Evolutionary conservation across 2,329 filamentous ascomycete species (phyloP).

Genomic region (Fusarium euwallaceae): DNA sequence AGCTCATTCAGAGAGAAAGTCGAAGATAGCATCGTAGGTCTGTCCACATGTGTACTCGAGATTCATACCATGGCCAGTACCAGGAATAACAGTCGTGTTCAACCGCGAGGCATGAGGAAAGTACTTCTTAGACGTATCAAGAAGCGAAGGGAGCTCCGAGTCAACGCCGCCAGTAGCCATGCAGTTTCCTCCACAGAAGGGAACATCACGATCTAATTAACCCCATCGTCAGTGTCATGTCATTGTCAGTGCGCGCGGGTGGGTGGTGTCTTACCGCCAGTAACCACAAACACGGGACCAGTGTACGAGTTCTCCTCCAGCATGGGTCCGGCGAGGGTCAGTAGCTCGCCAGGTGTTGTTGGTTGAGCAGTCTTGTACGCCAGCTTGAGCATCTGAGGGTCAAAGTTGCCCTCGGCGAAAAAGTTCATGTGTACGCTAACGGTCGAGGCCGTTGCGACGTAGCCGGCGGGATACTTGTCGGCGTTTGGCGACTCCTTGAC

Average conservation of each 20-base stretch:
- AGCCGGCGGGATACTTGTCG: conserved; percentile 60
- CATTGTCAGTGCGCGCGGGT: background rate
- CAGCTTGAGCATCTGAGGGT: conserved; percentile 63
- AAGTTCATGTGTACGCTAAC: conserved; percentile 66
- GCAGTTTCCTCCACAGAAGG: conserved; percentile 75
- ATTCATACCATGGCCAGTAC: conserved; percentile 66
- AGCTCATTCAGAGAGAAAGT: conserved; percentile 50
- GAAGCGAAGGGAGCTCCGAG: conserved; percentile 55
- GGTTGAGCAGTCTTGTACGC: conserved; percentile 66
- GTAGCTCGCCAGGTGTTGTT: conserved; percentile 68
- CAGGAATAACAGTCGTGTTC: conserved; percentile 65
- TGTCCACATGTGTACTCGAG: conserved; percentile 53
- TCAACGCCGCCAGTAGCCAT: conserved; percentile 55
- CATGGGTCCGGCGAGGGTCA: conserved; percentile 64
- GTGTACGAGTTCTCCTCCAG: conserved; percentile 55
- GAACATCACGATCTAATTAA: conserved; percentile 58
- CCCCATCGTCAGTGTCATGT: conserved; percentile 18
- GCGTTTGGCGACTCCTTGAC: conserved; percentile 53
- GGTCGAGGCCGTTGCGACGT: conserved; percentile 62
- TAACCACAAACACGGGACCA: conserved; percentile 71
- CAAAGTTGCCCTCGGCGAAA: conserved; percentile 66
- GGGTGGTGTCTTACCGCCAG: conserved; percentile 59
- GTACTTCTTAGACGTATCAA: conserved; percentile 55
- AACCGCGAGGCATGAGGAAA: conserved; percentile 64
- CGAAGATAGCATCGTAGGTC: conserved; percentile 53